Base-by-base conservation (phyloP, 345 rosid genomes). In the Hirschfeldia incana region DNA sequence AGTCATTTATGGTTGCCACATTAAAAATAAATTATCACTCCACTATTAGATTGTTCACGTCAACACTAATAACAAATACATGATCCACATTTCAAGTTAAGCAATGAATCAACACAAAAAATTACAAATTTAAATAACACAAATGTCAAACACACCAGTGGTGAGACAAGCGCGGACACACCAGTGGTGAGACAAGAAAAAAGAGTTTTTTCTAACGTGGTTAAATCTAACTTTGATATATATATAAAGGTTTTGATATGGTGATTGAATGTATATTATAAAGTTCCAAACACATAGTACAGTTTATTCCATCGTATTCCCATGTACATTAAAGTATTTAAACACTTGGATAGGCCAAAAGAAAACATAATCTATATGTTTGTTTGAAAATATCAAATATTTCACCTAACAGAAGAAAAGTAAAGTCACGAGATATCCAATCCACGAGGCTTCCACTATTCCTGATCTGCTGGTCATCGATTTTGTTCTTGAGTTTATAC, bases 361-460 rank as follows among this genome's bases (percentile, higher is more conserved):
- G n/a, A 17, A 39, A 72, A 15, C 39, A 36, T 39, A 30, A 1
- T 37, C 8, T 30, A 29, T 2, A 29, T 0, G 9, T 7, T 57
- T 49, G 28, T 33, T 51, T 60, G n/a, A 58, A 70, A 63, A 77
- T 64, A 75, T 77, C 80, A 77, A 77, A 77, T 9, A 2, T 34
- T 51, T 51, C 64, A 69, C 70, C 70, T 49, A 34, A 15, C 57
- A 7, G 28, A 63, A 1, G 70, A 36, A 11, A 70, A 49, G 39
- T 61, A 60, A 46, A 60, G 74, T 60, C 26, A 8, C 17, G 37
- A 32, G 15, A 37, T 36, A 77, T 77, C 71, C 71, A 64, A 53
- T 70, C 81, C 81, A 77, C 59, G 58, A 63, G 44, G 58, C 32
- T 26, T 1, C 72, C 75, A 70, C 64, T 63, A 30, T 51, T 42